Base-by-base conservation (phyloP, 495 filamentous ascomycete species). In the Cetradonia linearis region DNA sequence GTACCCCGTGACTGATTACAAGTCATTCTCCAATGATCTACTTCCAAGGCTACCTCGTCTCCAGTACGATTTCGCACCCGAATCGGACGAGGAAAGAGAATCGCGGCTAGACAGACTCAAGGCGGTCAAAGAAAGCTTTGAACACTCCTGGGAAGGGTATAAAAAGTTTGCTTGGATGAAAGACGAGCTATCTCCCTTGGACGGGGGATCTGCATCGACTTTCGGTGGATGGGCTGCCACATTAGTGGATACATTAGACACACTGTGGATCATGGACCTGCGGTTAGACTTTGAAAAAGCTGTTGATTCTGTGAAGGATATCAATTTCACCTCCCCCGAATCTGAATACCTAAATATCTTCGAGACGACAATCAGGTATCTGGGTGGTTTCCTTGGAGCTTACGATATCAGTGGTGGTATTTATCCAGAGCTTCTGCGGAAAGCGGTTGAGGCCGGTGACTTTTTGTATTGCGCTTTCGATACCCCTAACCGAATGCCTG, bases 401-500 rank as follows among this genome's bases (percentile, higher is more conserved):
- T 87, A 92, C 67, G 91, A 96, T 69, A 78, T 95, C 54, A 85
- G 84, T 56, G 66, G 84, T 11, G 83, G 77, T 23, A 84, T 81
- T 57, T 70, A 81, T 58, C 74, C 77, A 18, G 77, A 85, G 28
- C 74, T 99, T 34, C 75, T 99, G 38, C 79, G 85, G 60, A 97
- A 97, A 72, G 91, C 93, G 1, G 76, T 81, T 10, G 89, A 96
- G 70, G 74, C 97, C 38, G 94, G 83, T 11, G 88, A 96, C 62
- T 80, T 99, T 55, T 71, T 98, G 33, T 95, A 90, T 75, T 81
- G 87, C 60, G 85, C 88, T 16, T 99, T 99, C 70, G 93, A 99
- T 70, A 97, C 93, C 18, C 88, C 89, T 1, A 97, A 97, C 67
- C 80, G 91, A 58, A 94, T 99, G 90, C 93, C 92, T 10, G 69